These are phyloP conservation scores for Orbilia oligospora DNA, from an alignment of 2,329 filamentous ascomycete genomes.

Conservation along the genomic window DNA sequence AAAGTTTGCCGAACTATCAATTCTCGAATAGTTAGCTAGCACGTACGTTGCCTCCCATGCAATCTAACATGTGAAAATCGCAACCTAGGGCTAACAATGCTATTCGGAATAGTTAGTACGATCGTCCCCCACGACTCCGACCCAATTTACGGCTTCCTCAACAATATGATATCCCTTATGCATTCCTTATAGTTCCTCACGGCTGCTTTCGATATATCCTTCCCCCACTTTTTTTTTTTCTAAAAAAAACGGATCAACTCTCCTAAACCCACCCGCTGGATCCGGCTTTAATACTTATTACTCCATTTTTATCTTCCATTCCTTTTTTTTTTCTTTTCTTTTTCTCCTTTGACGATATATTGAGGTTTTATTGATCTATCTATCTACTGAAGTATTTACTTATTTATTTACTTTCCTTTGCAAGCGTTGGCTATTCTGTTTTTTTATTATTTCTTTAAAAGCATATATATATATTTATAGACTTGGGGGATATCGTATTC, in stretches of 20 bases:
- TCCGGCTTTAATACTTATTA: slow-evolving; percentile 60
- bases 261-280: slow-evolving; percentile 58
- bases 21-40: background rate
- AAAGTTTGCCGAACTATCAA: slow-evolving; percentile 2
- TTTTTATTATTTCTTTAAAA: slow-evolving; percentile 52
- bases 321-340: background rate
- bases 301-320: too few species aligned
- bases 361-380: slow-evolving; percentile 32
- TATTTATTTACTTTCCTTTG: too few species aligned
- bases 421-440: slow-evolving; percentile 47
- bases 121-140: slow-evolving; percentile 15
- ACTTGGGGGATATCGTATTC: slow-evolving; percentile 61
- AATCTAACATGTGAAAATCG: slow-evolving; percentile 6
- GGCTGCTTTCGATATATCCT: slow-evolving; percentile 54
- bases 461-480: slow-evolving; percentile 61
- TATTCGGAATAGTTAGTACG: slow-evolving; percentile 15
- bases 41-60: background rate
- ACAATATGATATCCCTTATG: slow-evolving; percentile 60
- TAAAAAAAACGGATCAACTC: slow-evolving; percentile 55
- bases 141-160: slow-evolving; percentile 27
- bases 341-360: slow-evolving; percentile 40
- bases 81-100: slow-evolving; percentile 15
- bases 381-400: too few species aligned
- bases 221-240: slow-evolving; percentile 25
- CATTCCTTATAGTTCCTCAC: slow-evolving; percentile 40